Conservation (phyloP, 495 filamentous ascomycete genomes). For the Lentithecium fluviatile region DNA sequence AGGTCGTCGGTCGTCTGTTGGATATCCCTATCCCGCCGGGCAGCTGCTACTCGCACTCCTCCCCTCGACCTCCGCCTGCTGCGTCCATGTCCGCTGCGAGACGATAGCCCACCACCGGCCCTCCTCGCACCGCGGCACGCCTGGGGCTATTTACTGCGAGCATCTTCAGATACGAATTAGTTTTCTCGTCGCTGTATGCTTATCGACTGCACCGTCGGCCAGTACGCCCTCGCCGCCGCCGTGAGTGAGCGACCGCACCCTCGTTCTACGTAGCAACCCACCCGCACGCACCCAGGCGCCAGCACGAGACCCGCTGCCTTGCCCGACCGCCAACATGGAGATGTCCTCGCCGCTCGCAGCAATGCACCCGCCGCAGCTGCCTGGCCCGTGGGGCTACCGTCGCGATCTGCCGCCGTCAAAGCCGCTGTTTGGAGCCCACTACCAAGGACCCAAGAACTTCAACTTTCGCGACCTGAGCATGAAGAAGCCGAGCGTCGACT, state of each 20-base stretch:
- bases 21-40: constrained; percentile 1
- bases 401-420: constrained; percentile 54
- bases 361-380: constrained; percentile 76
- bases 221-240: constrained; percentile 20
- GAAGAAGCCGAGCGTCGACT: constrained; percentile 66
- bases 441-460: constrained; percentile 64
- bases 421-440: constrained; percentile 51
- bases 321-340: constrained; percentile 60
- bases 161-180: constrained; percentile 40
- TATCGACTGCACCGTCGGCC: constrained; percentile 21
- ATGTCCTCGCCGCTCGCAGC: constrained; percentile 91
- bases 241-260: constrained; percentile 13
- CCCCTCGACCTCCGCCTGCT: constrained; percentile 14
- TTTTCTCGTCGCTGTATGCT: constrained; percentile 39
- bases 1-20: constrained; percentile 21
- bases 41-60: constrained; percentile 20
- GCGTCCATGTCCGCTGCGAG: constrained; percentile 30
- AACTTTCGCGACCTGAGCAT: constrained; percentile 71
- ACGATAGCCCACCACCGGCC: constrained; percentile 14
- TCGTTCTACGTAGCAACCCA: constrained; percentile 18
- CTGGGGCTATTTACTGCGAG: constrained; percentile 34
- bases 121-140: constrained; percentile 26
- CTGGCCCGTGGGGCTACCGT: constrained; percentile 51
- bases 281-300: constrained; percentile 1
- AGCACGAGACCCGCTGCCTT: neutral